Evolutionary conservation across 1,139 yeast genomes (phyloP).

Genomic region (Kodamaea suecica): DNA sequence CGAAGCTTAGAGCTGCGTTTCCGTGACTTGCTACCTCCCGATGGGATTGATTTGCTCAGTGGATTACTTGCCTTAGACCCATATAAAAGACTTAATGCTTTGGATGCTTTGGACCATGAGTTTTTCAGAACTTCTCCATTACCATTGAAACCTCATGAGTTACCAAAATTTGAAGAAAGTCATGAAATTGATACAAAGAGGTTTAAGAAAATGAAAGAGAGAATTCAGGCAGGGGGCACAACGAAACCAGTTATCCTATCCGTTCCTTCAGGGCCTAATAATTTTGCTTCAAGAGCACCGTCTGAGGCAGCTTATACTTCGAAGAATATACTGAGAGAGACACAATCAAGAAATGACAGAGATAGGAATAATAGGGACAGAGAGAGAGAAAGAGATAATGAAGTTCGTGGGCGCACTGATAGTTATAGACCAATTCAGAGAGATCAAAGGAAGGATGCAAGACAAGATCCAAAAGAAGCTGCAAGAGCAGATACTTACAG

Average conservation of each 20-base stretch:
- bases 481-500: conserved; percentile 1
- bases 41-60: conserved; percentile 46
- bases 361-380: conserved; percentile 1
- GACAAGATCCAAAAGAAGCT: neutral
- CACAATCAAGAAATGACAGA: neutral
- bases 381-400: neutral
- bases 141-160: conserved; percentile 52
- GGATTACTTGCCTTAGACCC: conserved; percentile 68
- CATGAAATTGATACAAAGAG: conserved; percentile 83
- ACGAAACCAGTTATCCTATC: neutral
- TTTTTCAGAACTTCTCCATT: conserved; percentile 67
- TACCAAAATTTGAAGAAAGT: conserved; percentile 76
- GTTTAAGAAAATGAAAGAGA: conserved; percentile 39
- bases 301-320: neutral
- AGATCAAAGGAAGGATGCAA: neutral
- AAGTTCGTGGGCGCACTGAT: neutral
- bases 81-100: conserved; percentile 66
- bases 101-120: conserved; percentile 67
- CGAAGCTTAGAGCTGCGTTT: conserved; percentile 52
- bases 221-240: neutral
- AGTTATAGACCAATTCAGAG: conserved; percentile 1
- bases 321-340: neutral
- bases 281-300: neutral
- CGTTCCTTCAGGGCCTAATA: neutral
- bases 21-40: conserved; percentile 28